phyloP scores from a whole-genome alignment of 2,329 filamentous ascomycete species.

The Xylariaceae sp. region DNA sequence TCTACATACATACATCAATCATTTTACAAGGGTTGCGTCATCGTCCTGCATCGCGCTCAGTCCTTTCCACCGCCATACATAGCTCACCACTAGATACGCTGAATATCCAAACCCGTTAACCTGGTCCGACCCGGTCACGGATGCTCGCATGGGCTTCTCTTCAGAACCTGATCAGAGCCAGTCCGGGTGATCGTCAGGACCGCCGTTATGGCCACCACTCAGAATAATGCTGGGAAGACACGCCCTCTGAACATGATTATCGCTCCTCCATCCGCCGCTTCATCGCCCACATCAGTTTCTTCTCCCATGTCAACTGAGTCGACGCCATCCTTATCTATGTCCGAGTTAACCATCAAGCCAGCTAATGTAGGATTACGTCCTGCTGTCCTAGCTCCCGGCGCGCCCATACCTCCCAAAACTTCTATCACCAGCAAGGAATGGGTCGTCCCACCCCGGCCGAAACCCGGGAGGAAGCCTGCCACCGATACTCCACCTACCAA shows the following conservation, averaged over 20 bases:
- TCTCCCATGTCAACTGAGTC: slow-evolving; percentile 27
- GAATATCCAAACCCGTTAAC: too few species aligned
- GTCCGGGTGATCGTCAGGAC: slow-evolving; percentile 13
- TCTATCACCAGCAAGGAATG: slow-evolving; percentile 79
- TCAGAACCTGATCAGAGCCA: too few species aligned
- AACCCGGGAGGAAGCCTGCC: slow-evolving; percentile 89
- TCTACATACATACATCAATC: too few species aligned
- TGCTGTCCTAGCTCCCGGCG: slow-evolving; percentile 46
- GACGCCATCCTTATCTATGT: slow-evolving; percentile 23
- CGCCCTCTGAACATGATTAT: slow-evolving; percentile 28
- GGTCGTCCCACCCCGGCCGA: slow-evolving; percentile 78
- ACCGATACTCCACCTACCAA: slow-evolving; percentile 91
- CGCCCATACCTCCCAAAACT: slow-evolving; percentile 41
- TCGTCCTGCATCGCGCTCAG: too few species aligned
- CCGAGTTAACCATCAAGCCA: slow-evolving; percentile 29
- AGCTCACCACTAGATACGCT: too few species aligned
- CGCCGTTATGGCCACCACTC: slow-evolving; percentile 21
- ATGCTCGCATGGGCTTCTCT: neutral
- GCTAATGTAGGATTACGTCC: slow-evolving; percentile 12
- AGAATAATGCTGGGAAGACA: slow-evolving; percentile 17
- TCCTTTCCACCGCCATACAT: too few species aligned
- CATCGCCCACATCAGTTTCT: slow-evolving; percentile 26
- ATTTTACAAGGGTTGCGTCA: too few species aligned
- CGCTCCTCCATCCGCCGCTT: slow-evolving; percentile 25
- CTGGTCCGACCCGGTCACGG: too few species aligned